Evolutionary conservation across 345 rosid species (phyloP).

Genomic region (Streptanthus diversifolius): DNA sequence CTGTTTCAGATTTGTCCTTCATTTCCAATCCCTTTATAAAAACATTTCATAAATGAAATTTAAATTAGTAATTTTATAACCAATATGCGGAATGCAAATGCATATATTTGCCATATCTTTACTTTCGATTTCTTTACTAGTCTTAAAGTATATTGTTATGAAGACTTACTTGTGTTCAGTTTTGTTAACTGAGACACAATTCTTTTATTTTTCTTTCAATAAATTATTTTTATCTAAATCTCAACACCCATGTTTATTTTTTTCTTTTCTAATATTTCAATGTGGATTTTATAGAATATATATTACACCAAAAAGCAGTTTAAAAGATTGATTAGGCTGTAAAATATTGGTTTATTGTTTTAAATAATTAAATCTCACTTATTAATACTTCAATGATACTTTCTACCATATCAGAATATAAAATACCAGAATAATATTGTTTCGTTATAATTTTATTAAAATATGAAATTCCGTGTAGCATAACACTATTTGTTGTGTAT

Average conservation of each 20-base stretch:
- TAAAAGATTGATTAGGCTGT: not conserved
- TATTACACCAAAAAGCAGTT: not conserved
- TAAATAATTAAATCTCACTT: not conserved
- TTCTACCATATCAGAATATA: not conserved
- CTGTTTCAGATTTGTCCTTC: not conserved
- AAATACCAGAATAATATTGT: not conserved
- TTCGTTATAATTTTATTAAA: not conserved
- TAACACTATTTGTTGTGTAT: not conserved
- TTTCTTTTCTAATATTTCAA: too few species aligned
- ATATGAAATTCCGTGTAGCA: not conserved
- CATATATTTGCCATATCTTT: not conserved
- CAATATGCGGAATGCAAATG: not conserved
- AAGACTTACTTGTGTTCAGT: not conserved
- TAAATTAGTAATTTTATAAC: not conserved
- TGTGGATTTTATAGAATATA: not conserved
- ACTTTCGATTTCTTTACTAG: not conserved
- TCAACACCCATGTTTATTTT: not conserved
- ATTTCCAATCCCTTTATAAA: not conserved
- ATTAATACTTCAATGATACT: not conserved
- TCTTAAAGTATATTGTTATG: not conserved
- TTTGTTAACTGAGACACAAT: not conserved
- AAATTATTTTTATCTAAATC: not conserved
- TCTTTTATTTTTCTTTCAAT: too few species aligned
- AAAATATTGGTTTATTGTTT: not conserved
- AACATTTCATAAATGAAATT: not conserved